A percentile compares a stretch with the other conserved stretches of the same genome.
These are phyloP conservation scores for Leucocoprinus sp. DNA, from an alignment of 768 basidiomycete species.

Conservation along the genomic window DNA sequence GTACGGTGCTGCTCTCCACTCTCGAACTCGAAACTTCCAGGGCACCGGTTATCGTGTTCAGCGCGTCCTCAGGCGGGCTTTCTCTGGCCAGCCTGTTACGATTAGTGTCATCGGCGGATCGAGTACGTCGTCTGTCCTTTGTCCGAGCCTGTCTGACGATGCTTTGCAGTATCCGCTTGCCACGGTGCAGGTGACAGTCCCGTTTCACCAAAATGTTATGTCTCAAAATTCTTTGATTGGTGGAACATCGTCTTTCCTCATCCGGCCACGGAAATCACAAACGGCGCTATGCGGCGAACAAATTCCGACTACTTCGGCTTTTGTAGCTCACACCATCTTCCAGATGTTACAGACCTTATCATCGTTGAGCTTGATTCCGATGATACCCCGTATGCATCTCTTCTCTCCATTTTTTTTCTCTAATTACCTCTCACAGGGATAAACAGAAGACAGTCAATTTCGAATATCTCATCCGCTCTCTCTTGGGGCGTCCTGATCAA, in stretches of 20 bases:
- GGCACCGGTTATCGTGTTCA: conserved; percentile 82
- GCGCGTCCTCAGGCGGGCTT: conserved; percentile 72
- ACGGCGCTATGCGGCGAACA: conserved; percentile 89
- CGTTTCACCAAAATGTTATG: conserved; percentile 78
- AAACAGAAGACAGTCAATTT: conserved; percentile 71
- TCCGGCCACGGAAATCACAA: conserved; percentile 95
- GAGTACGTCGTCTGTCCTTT: conserved; percentile 35
- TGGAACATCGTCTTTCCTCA: conserved; percentile 98
- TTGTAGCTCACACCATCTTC: conserved; percentile 89
- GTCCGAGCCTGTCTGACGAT: background rate
- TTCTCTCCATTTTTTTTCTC: conserved; percentile 4
- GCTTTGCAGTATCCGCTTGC: conserved; percentile 72
- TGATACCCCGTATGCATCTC: conserved; percentile 64
- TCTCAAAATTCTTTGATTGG: conserved; percentile 94
- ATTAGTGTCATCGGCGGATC: conserved; percentile 89
- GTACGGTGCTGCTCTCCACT: conserved; percentile 68
- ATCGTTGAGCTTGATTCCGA: conserved; percentile 93
- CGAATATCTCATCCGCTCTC: conserved; percentile 85
- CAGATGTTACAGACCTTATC: conserved; percentile 89
- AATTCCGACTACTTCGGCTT: conserved; percentile 93
- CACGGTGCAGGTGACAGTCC: conserved; percentile 92
- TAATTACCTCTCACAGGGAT: conserved; percentile 37
- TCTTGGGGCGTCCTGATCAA: conserved; percentile 82
- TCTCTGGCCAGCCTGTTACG: conserved; percentile 80
- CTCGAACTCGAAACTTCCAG: conserved; percentile 66